Percentiles rank a stretch among this genome's conserved stretches.
These are phyloP conservation scores for Castanea crenata DNA, from an alignment of 306 rosid species.

Conservation along the genomic window DNA sequence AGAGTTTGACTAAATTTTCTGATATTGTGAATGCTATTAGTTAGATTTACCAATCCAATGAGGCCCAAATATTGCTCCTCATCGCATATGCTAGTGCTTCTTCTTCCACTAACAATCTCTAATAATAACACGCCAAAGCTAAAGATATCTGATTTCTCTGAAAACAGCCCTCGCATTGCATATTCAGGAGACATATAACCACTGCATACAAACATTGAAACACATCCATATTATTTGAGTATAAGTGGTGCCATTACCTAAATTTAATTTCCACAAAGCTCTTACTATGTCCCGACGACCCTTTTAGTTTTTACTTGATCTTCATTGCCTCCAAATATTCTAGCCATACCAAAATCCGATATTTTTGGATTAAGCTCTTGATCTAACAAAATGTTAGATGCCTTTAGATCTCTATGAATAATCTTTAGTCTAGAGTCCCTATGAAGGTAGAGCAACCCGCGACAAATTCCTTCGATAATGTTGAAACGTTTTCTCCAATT, in stretches of 20 bases:
- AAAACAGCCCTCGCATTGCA: slow-evolving; percentile 14
- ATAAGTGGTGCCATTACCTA: too few relatives aligned
- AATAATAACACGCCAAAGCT: slow-evolving; percentile 9
- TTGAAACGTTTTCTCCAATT: slow-evolving; percentile 18
- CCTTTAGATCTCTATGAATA: too few relatives aligned
- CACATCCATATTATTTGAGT: not conserved
- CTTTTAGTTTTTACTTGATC: not conserved
- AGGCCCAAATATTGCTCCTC: not conserved
- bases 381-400: too few relatives aligned
- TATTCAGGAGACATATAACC: slow-evolving; percentile 32
- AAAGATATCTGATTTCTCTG: slow-evolving; percentile 27
- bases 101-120: slow-evolving; percentile 8
- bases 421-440: too few relatives aligned
- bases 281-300: slow-evolving; percentile 21
- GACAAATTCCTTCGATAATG: slow-evolving; percentile 25
- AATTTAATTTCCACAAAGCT: not conserved
- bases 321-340: not conserved
- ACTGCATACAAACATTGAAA: not conserved
- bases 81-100: not conserved
- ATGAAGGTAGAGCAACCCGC: too few relatives aligned
- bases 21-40: accelerated
- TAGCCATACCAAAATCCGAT: too few relatives aligned
- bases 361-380: too few relatives aligned
- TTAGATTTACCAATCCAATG: slow-evolving; percentile 1
- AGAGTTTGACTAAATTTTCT: too few relatives aligned